These are phyloP conservation scores for Geotrichum bryndzae DNA, from an alignment of 1,139 yeast species.

Conservation along the genomic window DNA sequence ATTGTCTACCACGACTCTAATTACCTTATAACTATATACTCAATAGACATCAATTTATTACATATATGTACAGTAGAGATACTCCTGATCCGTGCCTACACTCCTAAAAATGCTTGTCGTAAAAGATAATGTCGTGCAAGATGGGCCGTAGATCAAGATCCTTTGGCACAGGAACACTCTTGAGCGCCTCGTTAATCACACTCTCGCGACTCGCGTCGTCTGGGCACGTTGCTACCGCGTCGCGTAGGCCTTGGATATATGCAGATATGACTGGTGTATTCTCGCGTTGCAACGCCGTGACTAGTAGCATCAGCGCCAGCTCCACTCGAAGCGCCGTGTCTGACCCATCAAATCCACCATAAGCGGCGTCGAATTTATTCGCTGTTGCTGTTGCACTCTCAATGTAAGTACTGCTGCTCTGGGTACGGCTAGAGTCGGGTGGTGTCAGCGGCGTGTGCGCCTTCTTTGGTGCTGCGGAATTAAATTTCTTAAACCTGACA, in stretches of 20 bases:
- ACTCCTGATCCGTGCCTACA: neutral
- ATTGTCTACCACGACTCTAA: neutral
- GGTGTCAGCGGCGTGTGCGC: neutral
- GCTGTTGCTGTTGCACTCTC: neutral
- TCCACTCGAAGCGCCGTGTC: constrained; percentile 24
- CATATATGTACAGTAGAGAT: neutral
- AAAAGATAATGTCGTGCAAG: constrained; percentile 23
- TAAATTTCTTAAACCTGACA: constrained; percentile 5
- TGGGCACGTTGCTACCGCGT: constrained; percentile 20
- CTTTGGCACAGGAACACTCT: constrained; percentile 26
- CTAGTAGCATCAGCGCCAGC: constrained; percentile 25
- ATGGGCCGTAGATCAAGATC: constrained; percentile 28
- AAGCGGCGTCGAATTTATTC: neutral
- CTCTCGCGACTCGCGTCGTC: constrained; percentile 9
- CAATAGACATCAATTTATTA: no score
- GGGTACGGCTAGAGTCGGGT: neutral
- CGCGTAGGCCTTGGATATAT: constrained; percentile 26
- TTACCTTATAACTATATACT: no score
- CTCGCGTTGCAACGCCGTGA: constrained; percentile 26
- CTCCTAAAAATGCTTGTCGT: constrained; percentile 7
- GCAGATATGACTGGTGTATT: constrained; percentile 21
- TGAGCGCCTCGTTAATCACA: constrained; percentile 23
- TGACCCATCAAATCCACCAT: constrained; percentile 12
- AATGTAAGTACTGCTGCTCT: neutral
- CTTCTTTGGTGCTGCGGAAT: neutral